A percentile compares a stretch with the other conserved stretches of the same genome.
These are phyloP conservation scores for Fusarium algeriense DNA, from an alignment of 2,329 filamentous ascomycete genomes.

Conservation along the genomic window DNA sequence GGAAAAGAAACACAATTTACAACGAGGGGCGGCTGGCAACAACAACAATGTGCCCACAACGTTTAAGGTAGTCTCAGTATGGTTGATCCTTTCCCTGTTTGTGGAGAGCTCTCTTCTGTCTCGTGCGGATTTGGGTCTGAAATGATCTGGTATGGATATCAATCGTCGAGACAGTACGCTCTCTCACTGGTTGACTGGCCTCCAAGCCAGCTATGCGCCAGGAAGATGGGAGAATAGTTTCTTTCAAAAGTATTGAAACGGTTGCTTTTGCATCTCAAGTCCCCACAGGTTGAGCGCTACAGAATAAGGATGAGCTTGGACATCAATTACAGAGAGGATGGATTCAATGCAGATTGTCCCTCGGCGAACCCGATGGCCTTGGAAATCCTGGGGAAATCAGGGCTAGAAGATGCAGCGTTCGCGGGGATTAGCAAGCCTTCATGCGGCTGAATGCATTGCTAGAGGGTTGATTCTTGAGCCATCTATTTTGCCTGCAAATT, in stretches of 20 bases:
- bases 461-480: background rate
- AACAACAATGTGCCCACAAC: background rate
- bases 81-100: background rate
- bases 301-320: background rate
- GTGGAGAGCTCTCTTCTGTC: background rate
- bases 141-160: background rate
- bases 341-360: background rate
- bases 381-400: background rate
- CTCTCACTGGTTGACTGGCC: background rate
- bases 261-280: conserved; percentile 1
- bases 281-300: background rate
- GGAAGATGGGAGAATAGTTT: background rate
- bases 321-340: background rate
- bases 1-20: background rate
- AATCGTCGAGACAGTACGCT: background rate
- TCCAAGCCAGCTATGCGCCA: background rate
- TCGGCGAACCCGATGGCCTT: conserved; percentile 6
- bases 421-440: background rate
- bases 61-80: background rate
- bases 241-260: background rate
- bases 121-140: background rate
- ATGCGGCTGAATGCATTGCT: conserved; percentile 2
- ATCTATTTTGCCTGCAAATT: background rate
- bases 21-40: background rate
- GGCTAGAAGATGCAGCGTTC: conserved; percentile 3